phyloP scores from a whole-genome alignment of 306 rosid species.

The Prunus campanulata region DNA sequence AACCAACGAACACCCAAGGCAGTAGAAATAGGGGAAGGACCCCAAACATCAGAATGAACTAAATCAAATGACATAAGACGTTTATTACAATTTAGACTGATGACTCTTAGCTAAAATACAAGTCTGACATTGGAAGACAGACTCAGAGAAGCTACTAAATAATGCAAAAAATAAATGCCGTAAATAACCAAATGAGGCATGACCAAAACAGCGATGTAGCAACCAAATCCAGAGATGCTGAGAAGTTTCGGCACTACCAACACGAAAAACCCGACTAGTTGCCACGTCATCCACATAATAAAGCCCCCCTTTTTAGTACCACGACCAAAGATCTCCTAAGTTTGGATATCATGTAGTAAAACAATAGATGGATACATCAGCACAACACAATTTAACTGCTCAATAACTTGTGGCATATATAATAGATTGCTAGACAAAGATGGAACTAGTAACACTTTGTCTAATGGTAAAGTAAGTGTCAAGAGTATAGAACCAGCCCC shows the following conservation, averaged over 20 bases:
- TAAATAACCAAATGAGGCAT: too few relatives aligned
- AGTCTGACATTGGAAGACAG: not conserved
- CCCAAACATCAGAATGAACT: not conserved
- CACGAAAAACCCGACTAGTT: not conserved
- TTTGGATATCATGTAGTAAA: not conserved
- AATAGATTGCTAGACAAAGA: too few relatives aligned
- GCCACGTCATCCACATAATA: not conserved
- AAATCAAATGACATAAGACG: not conserved
- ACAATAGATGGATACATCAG: not conserved
- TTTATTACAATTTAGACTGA: too few relatives aligned
- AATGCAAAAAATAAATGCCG: not conserved
- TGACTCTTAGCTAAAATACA: not conserved
- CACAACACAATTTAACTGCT: too few relatives aligned
- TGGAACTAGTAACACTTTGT: too few relatives aligned
- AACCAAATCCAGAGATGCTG: too few relatives aligned
- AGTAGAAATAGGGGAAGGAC: not conserved
- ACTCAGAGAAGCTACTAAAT: not conserved
- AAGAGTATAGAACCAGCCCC: too few relatives aligned
- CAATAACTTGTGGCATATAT: too few relatives aligned
- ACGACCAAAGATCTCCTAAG: not conserved
- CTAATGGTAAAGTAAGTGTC: too few relatives aligned
- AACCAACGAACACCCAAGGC: not conserved
- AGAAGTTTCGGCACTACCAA: not conserved
- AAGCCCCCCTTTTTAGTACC: not conserved
- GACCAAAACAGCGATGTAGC: too few relatives aligned